Conservation (phyloP, 2,329 filamentous ascomycete genomes). For the Ceratocystis alfenasii region DNA sequence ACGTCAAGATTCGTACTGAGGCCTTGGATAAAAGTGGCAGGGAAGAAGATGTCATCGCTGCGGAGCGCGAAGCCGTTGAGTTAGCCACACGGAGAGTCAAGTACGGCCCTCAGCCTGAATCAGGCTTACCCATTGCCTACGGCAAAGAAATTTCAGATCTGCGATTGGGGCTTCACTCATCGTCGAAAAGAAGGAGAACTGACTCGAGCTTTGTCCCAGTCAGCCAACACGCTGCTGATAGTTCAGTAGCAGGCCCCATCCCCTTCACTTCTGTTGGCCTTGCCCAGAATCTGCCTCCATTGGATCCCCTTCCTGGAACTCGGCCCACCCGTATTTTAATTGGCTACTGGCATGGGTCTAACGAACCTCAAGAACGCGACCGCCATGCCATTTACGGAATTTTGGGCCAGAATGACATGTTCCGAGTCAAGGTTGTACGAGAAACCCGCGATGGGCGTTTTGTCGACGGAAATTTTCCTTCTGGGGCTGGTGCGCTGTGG, state of each 20-base stretch:
- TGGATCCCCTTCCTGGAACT: slow-evolving; percentile 39
- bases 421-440: slow-evolving; percentile 49
- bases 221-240: not conserved
- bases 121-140: slow-evolving; percentile 39
- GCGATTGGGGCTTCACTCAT: not conserved
- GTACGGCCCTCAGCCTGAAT: slow-evolving; percentile 35
- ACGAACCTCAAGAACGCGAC: slow-evolving; percentile 35
- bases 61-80: slow-evolving; percentile 35
- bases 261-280: slow-evolving; percentile 18
- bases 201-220: slow-evolving; percentile 19
- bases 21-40: slow-evolving; percentile 27
- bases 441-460: slow-evolving; percentile 49
- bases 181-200: slow-evolving; percentile 22
- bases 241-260: slow-evolving; percentile 9
- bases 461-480: slow-evolving; percentile 48
- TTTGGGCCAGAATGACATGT: slow-evolving; percentile 51
- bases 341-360: slow-evolving; percentile 48
- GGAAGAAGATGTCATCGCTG: slow-evolving; percentile 31
- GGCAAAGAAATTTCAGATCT: slow-evolving; percentile 29
- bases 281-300: slow-evolving; percentile 19
- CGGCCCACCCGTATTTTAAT: slow-evolving; percentile 47
- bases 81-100: slow-evolving; percentile 38
- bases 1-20: slow-evolving; percentile 43
- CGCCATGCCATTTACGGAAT: slow-evolving; percentile 54
- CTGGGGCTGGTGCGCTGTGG: slow-evolving; percentile 49